Evolutionary conservation across 352 stramenopile species (phyloP), one percentile per base, ranked within the genome.

Genomic region (Pythium diclinum): DNA sequence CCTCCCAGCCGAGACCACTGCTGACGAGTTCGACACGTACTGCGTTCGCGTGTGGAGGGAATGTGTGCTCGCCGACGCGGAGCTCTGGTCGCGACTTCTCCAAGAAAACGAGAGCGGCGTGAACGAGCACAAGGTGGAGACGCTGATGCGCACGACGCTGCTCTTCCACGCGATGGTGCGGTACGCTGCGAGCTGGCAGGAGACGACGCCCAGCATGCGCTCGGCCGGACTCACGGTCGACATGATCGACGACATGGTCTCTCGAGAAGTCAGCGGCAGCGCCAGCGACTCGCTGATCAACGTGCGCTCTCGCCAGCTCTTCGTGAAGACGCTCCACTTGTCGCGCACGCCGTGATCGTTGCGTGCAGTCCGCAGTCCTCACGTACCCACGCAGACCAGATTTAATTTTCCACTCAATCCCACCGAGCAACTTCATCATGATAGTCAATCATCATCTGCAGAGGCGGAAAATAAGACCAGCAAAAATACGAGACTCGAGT

Each of bases 241-340:
- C 28, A 51, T 91, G 56, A 78, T 94, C 51, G 78, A 86, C 62
- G 78, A 81, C 16, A 63, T 94, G 34, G 77, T 91, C 30, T 59
- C 86, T 19, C 67, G 71, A 40, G 81, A 92, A 57, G 76, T 67
- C 19, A 53, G 76, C 51, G 71, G 63, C 16, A 51, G 36, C 23
- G 25, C 49, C 11, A 65, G 53, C 21, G 71, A 79, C 58, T 80
- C 77, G 0, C 59, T 88, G 4, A 72, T 92, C 44, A 85, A 74
- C 51, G 67, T 68, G 8, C 79, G 73, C 21, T 79, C 75, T 25
- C 77, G 84, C 21, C 83, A 89, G 62, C 53, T 94, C 4, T 72
- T 92, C 28, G 75, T 87, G 46, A 94, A 94, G 77, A 88, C 85
- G 49, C 73, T 94, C 51, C 76, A 81, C 49, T 67, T 92, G 60